These are phyloP conservation scores for Pholiota microspora DNA, from an alignment of 768 basidiomycete genomes.

Conservation along the genomic window DNA sequence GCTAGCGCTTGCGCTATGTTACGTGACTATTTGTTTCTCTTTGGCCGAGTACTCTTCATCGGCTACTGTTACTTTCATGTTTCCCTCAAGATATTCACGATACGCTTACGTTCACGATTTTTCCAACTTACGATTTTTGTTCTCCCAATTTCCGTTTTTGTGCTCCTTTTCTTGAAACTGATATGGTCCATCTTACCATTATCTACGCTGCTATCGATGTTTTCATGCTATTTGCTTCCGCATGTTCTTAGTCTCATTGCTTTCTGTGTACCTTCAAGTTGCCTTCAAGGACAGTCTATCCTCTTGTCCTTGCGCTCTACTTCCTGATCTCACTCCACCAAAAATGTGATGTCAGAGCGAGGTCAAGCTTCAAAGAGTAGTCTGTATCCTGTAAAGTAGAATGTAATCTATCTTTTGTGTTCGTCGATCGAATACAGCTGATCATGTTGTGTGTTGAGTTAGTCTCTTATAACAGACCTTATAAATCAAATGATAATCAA, in stretches of 20 bases:
- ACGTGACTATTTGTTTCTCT: not conserved
- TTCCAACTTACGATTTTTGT: not conserved
- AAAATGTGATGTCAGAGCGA: not conserved
- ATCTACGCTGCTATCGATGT: slow-evolving; percentile 4
- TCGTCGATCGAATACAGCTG: slow-evolving; percentile 11
- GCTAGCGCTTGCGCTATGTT: slow-evolving; percentile 1
- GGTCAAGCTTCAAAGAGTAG: not conserved
- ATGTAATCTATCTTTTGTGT: slow-evolving; percentile 6
- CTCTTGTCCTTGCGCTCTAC: not conserved
- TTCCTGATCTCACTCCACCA: not conserved
- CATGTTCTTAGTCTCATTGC: not conserved
- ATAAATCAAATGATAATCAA: too few relatives aligned
- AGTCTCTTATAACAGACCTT: too few relatives aligned
- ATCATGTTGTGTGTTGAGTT: not conserved
- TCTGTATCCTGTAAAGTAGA: not conserved
- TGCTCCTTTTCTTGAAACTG: slow-evolving; percentile 4
- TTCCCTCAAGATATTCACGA: not conserved
- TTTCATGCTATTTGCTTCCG: slow-evolving; percentile 3
- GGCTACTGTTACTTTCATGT: too few relatives aligned
- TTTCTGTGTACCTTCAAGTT: not conserved
- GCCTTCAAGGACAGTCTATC: not conserved
- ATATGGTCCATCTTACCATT: not conserved
- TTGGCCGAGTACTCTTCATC: too few relatives aligned
- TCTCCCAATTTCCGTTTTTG: not conserved
- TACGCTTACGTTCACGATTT: not conserved